Percentiles rank a stretch among this genome's conserved stretches.
Conservation (phyloP, 768 basidiomycete species). For the Royoungia palumana region DNA sequence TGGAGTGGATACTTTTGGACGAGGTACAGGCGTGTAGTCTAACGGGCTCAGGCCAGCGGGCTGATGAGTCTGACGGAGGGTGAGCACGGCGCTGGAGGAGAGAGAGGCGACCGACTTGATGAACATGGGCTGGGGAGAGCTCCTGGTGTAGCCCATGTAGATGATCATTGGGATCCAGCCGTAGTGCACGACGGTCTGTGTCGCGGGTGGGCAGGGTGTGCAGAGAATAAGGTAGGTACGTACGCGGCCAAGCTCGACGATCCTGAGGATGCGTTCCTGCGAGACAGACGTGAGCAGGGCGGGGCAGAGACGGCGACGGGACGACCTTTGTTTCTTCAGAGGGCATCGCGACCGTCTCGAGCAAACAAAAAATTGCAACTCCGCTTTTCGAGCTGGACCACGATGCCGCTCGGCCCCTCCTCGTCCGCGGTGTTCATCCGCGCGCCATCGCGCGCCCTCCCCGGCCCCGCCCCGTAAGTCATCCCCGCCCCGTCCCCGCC, state of each 20-base stretch:
- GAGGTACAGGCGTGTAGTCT: slow-evolving; percentile 24
- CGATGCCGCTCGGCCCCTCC: slow-evolving; percentile 47
- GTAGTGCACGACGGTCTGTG: slow-evolving; percentile 85
- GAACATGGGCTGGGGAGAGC: slow-evolving; percentile 90
- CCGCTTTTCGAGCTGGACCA: slow-evolving; percentile 14
- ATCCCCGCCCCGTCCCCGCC: background rate
- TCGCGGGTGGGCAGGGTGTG: slow-evolving; percentile 1
- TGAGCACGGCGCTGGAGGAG: background rate
- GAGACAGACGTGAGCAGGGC: background rate
- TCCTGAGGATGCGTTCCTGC: slow-evolving; percentile 76
- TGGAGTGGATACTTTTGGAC: slow-evolving; percentile 18
- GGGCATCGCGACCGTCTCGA: slow-evolving; percentile 60
- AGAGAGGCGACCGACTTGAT: slow-evolving; percentile 75
- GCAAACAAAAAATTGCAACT: slow-evolving; percentile 29
- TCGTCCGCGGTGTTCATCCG: slow-evolving; percentile 46
- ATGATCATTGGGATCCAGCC: slow-evolving; percentile 97
- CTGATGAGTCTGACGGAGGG: slow-evolving; percentile 71
- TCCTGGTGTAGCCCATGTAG: slow-evolving; percentile 89
- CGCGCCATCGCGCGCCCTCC: slow-evolving; percentile 27
- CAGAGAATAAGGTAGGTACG: slow-evolving; percentile 14
- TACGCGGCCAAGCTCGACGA: slow-evolving; percentile 80
- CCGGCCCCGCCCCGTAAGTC: slow-evolving; percentile 36
- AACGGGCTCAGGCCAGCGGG: slow-evolving; percentile 69
- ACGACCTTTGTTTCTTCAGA: slow-evolving; percentile 87
- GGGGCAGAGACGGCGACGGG: background rate